Evolutionary conservation across 371 early-diverging fungal species (phyloP).

Genomic region (Nematocida minor): DNA sequence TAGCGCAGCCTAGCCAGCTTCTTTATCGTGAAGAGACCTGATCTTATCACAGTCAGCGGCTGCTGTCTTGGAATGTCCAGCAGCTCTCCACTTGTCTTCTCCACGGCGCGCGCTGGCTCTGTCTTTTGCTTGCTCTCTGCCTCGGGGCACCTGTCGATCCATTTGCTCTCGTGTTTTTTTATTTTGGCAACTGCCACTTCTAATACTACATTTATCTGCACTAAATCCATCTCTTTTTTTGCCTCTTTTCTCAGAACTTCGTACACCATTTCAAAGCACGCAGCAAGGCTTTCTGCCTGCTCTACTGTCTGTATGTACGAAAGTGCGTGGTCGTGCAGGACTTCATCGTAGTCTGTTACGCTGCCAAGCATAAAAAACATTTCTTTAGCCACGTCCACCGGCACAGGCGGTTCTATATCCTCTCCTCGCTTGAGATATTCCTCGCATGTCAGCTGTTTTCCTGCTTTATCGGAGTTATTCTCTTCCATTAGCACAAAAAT

Average conservation of each 20-base stretch:
- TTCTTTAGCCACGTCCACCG: neutral
- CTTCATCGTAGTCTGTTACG: neutral
- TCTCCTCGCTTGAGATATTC: neutral
- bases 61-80: neutral
- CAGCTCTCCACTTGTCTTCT: neutral
- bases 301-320: constrained; percentile 34
- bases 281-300: neutral
- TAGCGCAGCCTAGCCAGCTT: constrained; percentile 21
- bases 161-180: constrained; percentile 38
- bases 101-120: neutral
- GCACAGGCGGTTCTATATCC: neutral
- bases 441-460: neutral
- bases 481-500: constrained; percentile 4
- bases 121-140: neutral
- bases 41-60: neutral
- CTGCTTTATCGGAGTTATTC: neutral
- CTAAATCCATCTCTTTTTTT: constrained; percentile 1
- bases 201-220: constrained; percentile 33
- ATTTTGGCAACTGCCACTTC: constrained; percentile 34
- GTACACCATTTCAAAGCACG: neutral
- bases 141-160: neutral
- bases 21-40: constrained; percentile 14
- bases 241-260: neutral
- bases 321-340: constrained; percentile 2
- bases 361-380: neutral